Evolutionary conservation across 1,284 basidiomycete genomes (phyloP).

Genomic region (Termitomyces sp.): DNA sequence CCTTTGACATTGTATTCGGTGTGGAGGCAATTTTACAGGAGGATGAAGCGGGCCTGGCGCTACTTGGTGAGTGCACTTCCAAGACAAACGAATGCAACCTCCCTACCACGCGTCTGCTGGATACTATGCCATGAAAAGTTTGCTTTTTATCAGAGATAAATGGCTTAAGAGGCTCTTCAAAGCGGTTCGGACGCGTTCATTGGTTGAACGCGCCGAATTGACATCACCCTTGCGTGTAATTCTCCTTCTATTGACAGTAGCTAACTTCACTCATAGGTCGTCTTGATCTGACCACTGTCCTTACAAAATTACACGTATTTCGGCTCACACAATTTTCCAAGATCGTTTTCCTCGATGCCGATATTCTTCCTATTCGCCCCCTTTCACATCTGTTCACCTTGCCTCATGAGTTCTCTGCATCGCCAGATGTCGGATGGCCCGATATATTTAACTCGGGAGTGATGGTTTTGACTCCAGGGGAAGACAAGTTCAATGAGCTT

Average conservation of each 20-base stretch:
- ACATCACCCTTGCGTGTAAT: neutral
- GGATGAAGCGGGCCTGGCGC: conserved; percentile 58
- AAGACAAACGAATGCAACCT: neutral
- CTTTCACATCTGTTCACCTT: conserved; percentile 84
- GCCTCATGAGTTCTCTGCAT: conserved; percentile 79
- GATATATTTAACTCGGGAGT: conserved; percentile 99
- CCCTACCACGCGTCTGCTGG: conserved; percentile 9
- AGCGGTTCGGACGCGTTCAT: conserved; percentile 10
- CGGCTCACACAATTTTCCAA: conserved; percentile 85
- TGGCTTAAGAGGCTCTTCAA: neutral
- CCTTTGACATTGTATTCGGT: conserved; percentile 84
- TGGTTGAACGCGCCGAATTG: neutral
- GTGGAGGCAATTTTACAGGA: conserved; percentile 81
- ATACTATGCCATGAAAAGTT: neutral
- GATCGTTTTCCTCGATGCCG: conserved; percentile 93
- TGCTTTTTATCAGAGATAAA: neutral
- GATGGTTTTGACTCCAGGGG: conserved; percentile 79
- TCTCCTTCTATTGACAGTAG: conserved; percentile 4
- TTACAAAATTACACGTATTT: conserved; percentile 95
- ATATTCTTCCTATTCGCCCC: conserved; percentile 85
- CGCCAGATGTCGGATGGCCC: conserved; percentile 96
- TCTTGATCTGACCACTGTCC: conserved; percentile 84
- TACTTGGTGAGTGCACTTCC: conserved; percentile 71
- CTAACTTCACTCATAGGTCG: conserved; percentile 57
- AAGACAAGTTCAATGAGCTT: conserved; percentile 78